Base-by-base conservation (phyloP, 306 rosid genomes). In the Carpinus fangiana region DNA sequence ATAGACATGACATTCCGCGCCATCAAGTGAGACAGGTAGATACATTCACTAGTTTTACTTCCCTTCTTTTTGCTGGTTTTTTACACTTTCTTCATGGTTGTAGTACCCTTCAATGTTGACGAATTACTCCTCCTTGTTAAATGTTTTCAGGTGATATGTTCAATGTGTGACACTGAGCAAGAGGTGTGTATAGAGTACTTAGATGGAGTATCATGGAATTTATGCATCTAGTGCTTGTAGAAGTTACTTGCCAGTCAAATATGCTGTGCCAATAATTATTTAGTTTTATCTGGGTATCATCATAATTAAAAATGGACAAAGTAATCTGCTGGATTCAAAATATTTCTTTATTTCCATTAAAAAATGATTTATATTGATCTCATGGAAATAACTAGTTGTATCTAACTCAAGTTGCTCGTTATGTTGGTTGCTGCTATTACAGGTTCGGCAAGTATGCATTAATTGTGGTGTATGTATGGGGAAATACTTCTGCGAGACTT, bases 381-480 rank as follows among this genome's bases (percentile, higher is more conserved):
- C 71, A 38, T 13, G 21, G 50, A 38, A 66, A 12, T 41, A 18
- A 50, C 57, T 20, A 21, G 2, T n/a, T 2, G 2, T 7, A 1
- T 54, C 56, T 50, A 69, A 66, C 79, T 65, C 6, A 13, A 6
- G 41, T 51, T 34, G 73, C 76, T 56, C 28, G 60, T 76, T 70
- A 3, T 85, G 64, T 70, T 78, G 52, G 28, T 82, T 73, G 82
- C 69, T 83, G 52, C 75, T 70, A n/a, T 61, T 80, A 55, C 90
- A 90, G 97, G 94, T 89, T 85, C 92, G 71, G 82, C 96, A 94
- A 81, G 79, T 86, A 74, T 94, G 97, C 81, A 73, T 83, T 17
- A 92, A 87, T 48, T 94, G 96, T 81, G 96, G 96, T 77, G 97
- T 94, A 23, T 90, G 97, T 46, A 90, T 92, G 94, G 93, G 93